phyloP scores from a whole-genome alignment of 2,329 filamentous ascomycete species.

The Fusarium sororula region DNA sequence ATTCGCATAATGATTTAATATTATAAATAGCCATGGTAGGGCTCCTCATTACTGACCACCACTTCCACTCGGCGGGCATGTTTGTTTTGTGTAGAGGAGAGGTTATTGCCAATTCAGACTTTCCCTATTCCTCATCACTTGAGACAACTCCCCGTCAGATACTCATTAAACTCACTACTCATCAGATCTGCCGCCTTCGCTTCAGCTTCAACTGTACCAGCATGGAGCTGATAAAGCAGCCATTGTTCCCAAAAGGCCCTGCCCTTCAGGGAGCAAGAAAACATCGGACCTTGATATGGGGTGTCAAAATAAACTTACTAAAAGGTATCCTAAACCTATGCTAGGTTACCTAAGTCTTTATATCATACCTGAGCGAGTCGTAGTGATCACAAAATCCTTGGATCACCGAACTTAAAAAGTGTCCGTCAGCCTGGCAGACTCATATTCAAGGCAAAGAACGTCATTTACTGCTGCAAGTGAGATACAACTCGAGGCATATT shows the following conservation, averaged over 20 bases:
- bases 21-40: not conserved
- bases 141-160: not conserved
- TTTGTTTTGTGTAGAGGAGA: not conserved
- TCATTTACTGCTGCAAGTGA: not conserved
- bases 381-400: not conserved
- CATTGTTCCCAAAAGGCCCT: not conserved
- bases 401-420: constrained; percentile 7
- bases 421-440: constrained; percentile 37
- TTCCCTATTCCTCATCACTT: too few species aligned
- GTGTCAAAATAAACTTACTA: not conserved
- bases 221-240: not conserved
- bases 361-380: not conserved
- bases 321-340: not conserved
- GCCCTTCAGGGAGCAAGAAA: not conserved
- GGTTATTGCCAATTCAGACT: not conserved
- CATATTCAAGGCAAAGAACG: not conserved
- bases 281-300: not conserved
- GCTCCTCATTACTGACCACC: not conserved
- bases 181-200: not conserved
- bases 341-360: not conserved
- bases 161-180: not conserved
- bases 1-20: too few species aligned
- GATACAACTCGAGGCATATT: not conserved
- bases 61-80: not conserved
- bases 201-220: not conserved